Conservation (phyloP, 805 yeast species). For the Lipomyces orientalis region DNA sequence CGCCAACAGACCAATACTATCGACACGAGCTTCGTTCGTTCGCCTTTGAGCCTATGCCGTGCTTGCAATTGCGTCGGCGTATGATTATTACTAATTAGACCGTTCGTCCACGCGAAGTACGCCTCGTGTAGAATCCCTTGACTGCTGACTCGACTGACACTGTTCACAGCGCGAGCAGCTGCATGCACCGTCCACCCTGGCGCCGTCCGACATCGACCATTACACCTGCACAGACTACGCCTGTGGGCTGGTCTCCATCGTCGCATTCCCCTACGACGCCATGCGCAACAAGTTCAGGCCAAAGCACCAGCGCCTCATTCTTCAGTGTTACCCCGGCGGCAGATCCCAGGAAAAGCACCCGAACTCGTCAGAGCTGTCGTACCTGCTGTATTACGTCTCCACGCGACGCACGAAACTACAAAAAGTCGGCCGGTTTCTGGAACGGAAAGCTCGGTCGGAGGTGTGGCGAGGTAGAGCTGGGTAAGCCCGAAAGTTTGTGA, state of each 20-base stretch:
- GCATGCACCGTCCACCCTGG: slow-evolving; percentile 4
- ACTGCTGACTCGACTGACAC: neutral
- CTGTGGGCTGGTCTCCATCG: slow-evolving; percentile 29
- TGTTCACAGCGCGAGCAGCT: neutral
- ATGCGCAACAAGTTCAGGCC: slow-evolving; percentile 55
- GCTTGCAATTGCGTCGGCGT: neutral
- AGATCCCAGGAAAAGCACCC: slow-evolving; percentile 86
- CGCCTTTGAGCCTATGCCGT: neutral
- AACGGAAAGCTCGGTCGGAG: slow-evolving; percentile 66
- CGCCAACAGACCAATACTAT: neutral
- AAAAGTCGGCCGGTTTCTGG: slow-evolving; percentile 76
- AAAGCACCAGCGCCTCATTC: slow-evolving; percentile 86
- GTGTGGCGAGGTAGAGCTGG: slow-evolving; percentile 69
- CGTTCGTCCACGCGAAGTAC: neutral
- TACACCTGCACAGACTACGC: slow-evolving; percentile 26
- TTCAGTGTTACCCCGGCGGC: slow-evolving; percentile 94
- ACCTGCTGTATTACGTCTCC: slow-evolving; percentile 85
- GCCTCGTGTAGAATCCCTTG: neutral
- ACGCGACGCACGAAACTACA: slow-evolving; percentile 87
- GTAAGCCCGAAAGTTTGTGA: slow-evolving; percentile 16
- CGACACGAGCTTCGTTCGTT: neutral
- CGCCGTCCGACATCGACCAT: slow-evolving; percentile 5
- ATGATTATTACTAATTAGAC: neutral
- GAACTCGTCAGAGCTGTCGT: slow-evolving; percentile 87
- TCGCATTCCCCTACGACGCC: slow-evolving; percentile 22